A percentile compares a stretch with the other conserved stretches of the same genome.
These are phyloP conservation scores for Phytopythium chamaehyphon DNA, from an alignment of 352 stramenopile species.

Conservation along the genomic window DNA sequence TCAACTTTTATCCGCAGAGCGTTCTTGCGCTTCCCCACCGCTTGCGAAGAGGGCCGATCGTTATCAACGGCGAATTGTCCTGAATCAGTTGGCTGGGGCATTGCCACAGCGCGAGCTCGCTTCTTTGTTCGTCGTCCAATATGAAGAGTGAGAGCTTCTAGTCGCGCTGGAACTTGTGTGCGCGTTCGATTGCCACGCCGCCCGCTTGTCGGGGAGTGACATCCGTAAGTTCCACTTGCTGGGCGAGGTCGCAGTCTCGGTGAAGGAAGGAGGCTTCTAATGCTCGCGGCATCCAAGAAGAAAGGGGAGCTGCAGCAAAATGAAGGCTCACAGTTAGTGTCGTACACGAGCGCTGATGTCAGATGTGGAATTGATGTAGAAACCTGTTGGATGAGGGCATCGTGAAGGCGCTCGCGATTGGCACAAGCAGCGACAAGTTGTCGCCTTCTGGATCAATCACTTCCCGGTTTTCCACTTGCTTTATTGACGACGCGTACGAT, in stretches of 20 bases:
- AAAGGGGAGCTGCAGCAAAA: constrained; percentile 30
- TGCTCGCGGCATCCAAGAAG: constrained; percentile 60
- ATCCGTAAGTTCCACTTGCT: constrained; percentile 16
- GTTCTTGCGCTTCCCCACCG: constrained; percentile 28
- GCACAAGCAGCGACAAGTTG: constrained; percentile 5
- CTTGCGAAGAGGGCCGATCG: constrained; percentile 5
- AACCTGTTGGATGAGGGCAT: constrained; percentile 5
- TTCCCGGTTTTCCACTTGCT: too few relatives aligned
- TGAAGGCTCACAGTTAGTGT: neutral
- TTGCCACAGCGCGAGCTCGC: constrained; percentile 6
- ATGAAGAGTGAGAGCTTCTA: constrained; percentile 37
- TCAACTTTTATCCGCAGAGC: constrained; percentile 33
- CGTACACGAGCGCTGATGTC: neutral
- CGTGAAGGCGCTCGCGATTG: neutral
- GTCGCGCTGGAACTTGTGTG: constrained; percentile 17
- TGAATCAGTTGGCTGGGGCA: constrained; percentile 3
- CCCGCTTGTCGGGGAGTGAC: neutral
- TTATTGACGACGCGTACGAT: too few relatives aligned
- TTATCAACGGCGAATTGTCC: constrained; percentile 8
- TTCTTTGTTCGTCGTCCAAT: constrained; percentile 6
- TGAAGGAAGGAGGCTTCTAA: constrained; percentile 52
- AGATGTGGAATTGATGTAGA: neutral
- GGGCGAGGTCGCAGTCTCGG: constrained; percentile 14
- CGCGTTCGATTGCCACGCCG: constrained; percentile 10
- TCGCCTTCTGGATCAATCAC: neutral